phyloP scores from a whole-genome alignment of 768 basidiomycete species.

The Termitomyces bulborhizus region DNA sequence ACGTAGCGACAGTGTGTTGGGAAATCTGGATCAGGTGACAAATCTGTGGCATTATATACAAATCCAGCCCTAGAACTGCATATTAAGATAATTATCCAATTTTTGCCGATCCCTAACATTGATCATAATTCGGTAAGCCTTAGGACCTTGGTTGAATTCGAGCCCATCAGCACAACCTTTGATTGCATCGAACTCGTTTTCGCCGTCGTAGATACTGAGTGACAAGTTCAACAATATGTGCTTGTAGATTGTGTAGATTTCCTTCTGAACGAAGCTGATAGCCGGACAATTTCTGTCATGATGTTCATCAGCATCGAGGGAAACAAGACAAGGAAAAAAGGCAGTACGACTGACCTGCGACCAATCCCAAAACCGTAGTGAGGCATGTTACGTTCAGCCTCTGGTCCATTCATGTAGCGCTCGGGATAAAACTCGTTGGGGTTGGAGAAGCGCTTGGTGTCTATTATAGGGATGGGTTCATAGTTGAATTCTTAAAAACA shows the following conservation, averaged over 20 bases:
- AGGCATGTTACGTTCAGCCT: constrained; percentile 12
- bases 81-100: constrained; percentile 9
- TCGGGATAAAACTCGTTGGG: constrained; percentile 13
- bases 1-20: no score
- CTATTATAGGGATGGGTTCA: neutral
- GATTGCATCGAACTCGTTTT: constrained; percentile 12
- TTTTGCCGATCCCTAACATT: constrained; percentile 9
- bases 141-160: constrained; percentile 12
- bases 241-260: constrained; percentile 12
- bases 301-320: neutral
- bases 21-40: neutral
- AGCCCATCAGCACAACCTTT: constrained; percentile 10
- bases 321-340: neutral
- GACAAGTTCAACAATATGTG: constrained; percentile 9
- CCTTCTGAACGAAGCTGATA: constrained; percentile 12
- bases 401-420: constrained; percentile 12
- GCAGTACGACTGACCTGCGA: constrained; percentile 1
- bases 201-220: constrained; percentile 10
- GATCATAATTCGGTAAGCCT: constrained; percentile 8
- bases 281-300: constrained; percentile 11
- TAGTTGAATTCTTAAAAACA: neutral
- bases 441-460: constrained; percentile 8
- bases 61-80: neutral
- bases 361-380: constrained; percentile 15
- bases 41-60: neutral